Evolutionary conservation across 2,329 filamentous ascomycete species (phyloP), one percentile per base, ranked within the genome.

Genomic region (Hypocreales sp.): DNA sequence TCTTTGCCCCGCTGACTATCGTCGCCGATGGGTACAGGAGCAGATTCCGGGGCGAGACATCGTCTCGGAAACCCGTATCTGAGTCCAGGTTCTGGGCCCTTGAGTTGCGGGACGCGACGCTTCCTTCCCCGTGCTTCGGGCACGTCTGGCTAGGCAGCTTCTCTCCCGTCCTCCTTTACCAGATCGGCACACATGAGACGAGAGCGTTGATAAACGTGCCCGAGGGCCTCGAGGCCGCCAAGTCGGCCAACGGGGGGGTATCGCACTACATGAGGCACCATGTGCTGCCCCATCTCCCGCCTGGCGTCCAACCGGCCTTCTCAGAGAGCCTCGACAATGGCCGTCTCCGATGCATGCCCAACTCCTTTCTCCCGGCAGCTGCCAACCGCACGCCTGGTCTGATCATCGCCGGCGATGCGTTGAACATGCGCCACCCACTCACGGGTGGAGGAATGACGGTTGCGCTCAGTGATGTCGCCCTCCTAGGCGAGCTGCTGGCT

Each of bases 361-460:
- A 95, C 56, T 86, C 79, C 34, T 98, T 80, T 64, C 70, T 98
- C 3, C 86, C 90, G 5, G 72, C 90, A 0, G 67, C 72, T 1
- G 56, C 55, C 24, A 79, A 79, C 33, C 44, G 43, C 4, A 34
- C 45, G 23, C 53, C 53, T 24, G 79, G 80, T 46, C 67, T 93
- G 33, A 64, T 93, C 26, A 61, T 98, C 20, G 66, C 95, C 7
- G 90, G 90, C 32, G 90, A 98, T 49, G 87, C 90, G 10, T 77
- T 92, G 66, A 98, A 98, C 60, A 98, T 98, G 90, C 80, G 90
- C n/a, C 90, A 98, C 55, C 90, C 90, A 2, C 66, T 98, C 10
- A 98, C 90, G 0, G 90, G 90, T 28, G 90, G 90, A 38, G 90
- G 90, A 41, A 98, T 98, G 90, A 95, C 87, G 0, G 90, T 95